Evolutionary conservation across 441 rosid genomes (phyloP), one percentile per base, ranked within the genome.

Genomic region (Gossypium gossypioides): DNA sequence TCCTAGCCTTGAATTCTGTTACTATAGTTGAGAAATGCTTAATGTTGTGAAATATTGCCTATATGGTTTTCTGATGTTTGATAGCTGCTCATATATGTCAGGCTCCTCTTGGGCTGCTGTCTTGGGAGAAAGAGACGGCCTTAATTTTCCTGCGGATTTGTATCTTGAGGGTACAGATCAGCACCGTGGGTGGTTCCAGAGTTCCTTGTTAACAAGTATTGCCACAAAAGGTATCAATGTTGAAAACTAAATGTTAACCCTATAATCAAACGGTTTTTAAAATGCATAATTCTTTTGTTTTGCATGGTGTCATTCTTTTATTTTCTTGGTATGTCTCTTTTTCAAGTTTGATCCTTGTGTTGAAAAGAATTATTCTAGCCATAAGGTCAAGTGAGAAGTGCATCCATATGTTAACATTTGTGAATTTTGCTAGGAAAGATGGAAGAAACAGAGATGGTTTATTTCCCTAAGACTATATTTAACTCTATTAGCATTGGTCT

Each of bases 91-190:
- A 32, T 21, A 13, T 75, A 76, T 50, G 59, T 71, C 85, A 92
- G 99, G 99, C 71, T 91, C 99, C 59, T 95, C 99, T 61, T 95
- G 98, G 99, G 99, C 99, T 81, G 95, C 96, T 73, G 95, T 95
- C 65, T 68, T 92, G 82, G 91, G 86, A 65, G 84, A 83, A 84
- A 86, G 93, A n/a, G 83, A 75, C 22, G 81, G 81, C 76, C 90
- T 89, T 81, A 81, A 75, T 74, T 88, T 84, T 77, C 97, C 99
- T 24, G 98, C 97, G 68, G 97, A 92, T 73, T 78, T 95, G 71
- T 95, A 91, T 83, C 91, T 95, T 78, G 99, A 95, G 85, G 98
- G 99, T 68, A 86, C 99, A 75, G 97, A 95, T 84, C 99, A 95
- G 85, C 99, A 95, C 81, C 96, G 98, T 74, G 99, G 99, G 75